A percentile compares a stretch with the other conserved stretches of the same genome.
These are phyloP conservation scores for Brassica carinata DNA, from an alignment of 345 rosid genomes.

Conservation along the genomic window DNA sequence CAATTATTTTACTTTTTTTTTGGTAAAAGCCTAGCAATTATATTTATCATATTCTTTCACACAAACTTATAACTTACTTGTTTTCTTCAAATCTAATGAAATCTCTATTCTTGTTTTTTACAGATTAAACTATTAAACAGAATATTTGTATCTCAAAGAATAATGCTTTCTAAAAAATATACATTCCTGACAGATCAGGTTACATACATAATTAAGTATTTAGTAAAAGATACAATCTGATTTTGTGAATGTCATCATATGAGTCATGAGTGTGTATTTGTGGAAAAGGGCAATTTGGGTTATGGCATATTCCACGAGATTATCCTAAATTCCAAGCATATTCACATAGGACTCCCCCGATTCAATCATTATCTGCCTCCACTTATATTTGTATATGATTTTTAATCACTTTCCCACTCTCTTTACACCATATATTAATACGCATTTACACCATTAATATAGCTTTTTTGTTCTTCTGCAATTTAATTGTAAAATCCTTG, in stretches of 20 bases:
- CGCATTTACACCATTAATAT: conserved; percentile 6
- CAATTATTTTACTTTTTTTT: too few relatives aligned
- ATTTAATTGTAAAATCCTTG: neutral
- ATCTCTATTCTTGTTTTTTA: neutral
- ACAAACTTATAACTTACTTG: neutral
- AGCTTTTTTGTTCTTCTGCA: neutral
- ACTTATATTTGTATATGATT: conserved; percentile 19
- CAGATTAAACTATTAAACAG: neutral
- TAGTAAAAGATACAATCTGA: neutral
- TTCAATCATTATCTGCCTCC: conserved; percentile 43
- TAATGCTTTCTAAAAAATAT: neutral
- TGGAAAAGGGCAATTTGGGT: conserved; percentile 22
- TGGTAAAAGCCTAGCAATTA: neutral
- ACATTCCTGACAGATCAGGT: neutral
- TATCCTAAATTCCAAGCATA: conserved; percentile 39
- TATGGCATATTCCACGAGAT: conserved; percentile 37
- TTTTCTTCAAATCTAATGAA: neutral
- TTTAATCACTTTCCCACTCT: conserved; percentile 14
- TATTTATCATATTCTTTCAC: neutral
- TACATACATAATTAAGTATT: neutral
- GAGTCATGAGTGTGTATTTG: conserved; percentile 20
- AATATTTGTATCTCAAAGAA: neutral
- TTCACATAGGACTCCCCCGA: conserved; percentile 35
- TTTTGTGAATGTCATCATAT: conserved; percentile 25
- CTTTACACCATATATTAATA: conserved; percentile 21